phyloP scores from a whole-genome alignment of 495 filamentous ascomycete species.

The Podospora australis region DNA sequence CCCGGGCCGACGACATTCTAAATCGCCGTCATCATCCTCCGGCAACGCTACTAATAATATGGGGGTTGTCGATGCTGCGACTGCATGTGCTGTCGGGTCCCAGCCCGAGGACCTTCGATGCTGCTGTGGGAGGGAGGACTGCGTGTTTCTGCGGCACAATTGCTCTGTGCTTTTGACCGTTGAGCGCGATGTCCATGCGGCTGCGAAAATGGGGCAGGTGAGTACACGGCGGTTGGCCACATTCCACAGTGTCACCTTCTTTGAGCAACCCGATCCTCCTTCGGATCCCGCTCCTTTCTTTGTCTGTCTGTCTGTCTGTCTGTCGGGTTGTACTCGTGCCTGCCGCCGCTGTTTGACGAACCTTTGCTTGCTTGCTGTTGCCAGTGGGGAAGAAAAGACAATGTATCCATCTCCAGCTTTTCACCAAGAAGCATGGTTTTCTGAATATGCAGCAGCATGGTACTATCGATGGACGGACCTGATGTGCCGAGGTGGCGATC shows the following conservation, averaged over 20 bases:
- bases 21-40: too few species aligned
- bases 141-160: constrained; percentile 73
- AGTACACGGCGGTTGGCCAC: constrained; percentile 25
- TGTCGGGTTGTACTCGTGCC: neutral
- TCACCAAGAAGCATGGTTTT: too few species aligned
- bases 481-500: too few species aligned
- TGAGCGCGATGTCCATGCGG: constrained; percentile 78
- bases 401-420: too few species aligned
- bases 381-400: too few species aligned
- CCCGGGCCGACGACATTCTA: neutral
- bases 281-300: too few species aligned
- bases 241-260: constrained; percentile 12
- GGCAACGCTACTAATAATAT: constrained; percentile 6
- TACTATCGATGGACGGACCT: too few species aligned
- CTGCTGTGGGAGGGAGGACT: constrained; percentile 79
- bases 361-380: neutral
- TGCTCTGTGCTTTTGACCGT: constrained; percentile 69
- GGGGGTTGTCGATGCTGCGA: constrained; percentile 9
- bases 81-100: too few species aligned
- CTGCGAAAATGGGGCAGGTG: constrained; percentile 85
- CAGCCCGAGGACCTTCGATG: constrained; percentile 41
- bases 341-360: neutral
- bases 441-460: too few species aligned
- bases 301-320: neutral
- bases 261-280: too few species aligned